Evolutionary conservation across 805 yeast species (phyloP).

Genomic region (Priceomyces fermenticarens): DNA sequence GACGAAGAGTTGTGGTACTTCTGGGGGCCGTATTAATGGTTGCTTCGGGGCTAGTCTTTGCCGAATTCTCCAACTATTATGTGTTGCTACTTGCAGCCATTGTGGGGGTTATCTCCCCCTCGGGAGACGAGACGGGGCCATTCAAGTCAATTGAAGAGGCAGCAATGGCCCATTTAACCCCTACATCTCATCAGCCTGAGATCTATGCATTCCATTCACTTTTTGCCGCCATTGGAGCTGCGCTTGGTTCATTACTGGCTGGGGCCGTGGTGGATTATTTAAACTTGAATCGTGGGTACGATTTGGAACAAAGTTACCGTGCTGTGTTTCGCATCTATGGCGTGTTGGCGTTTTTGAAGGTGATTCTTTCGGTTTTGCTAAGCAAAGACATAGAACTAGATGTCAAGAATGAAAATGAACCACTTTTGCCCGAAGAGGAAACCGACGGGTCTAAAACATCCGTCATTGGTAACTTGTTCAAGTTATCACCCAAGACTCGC

Average conservation of each 20-base stretch:
- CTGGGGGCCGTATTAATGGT: slow-evolving; percentile 68
- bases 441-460: neutral
- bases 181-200: slow-evolving; percentile 61
- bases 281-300: slow-evolving; percentile 26
- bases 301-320: slow-evolving; percentile 47
- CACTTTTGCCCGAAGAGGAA: slow-evolving; percentile 1
- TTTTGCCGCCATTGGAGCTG: slow-evolving; percentile 67
- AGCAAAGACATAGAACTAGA: slow-evolving; percentile 52
- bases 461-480: neutral
- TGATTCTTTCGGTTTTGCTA: slow-evolving; percentile 47
- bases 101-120: slow-evolving; percentile 82
- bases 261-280: slow-evolving; percentile 57
- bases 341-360: slow-evolving; percentile 49
- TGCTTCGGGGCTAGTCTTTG: slow-evolving; percentile 62
- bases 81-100: slow-evolving; percentile 68
- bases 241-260: slow-evolving; percentile 64
- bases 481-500: slow-evolving; percentile 34
- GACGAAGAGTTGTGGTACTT: slow-evolving; percentile 62
- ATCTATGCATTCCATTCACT: slow-evolving; percentile 74
- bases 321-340: slow-evolving; percentile 57
- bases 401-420: slow-evolving; percentile 14
- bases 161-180: slow-evolving; percentile 74
- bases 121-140: slow-evolving; percentile 90
- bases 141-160: slow-evolving; percentile 85
- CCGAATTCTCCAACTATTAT: slow-evolving; percentile 50